Evolutionary conservation across 2,329 filamentous ascomycete genomes (phyloP).

Genomic region (Paraphoma sp.): DNA sequence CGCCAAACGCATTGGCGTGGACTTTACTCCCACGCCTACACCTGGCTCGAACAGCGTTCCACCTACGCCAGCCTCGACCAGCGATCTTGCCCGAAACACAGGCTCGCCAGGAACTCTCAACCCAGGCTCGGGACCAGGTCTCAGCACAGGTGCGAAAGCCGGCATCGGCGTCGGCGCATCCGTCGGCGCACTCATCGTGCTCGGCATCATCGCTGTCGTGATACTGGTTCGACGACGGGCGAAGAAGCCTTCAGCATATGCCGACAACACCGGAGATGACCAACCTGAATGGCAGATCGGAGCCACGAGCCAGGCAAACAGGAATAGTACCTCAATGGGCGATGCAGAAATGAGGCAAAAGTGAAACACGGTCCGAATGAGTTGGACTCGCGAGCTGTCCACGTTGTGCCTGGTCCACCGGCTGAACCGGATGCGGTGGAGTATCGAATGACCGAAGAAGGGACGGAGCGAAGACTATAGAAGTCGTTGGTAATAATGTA

Average conservation of each 20-base stretch:
- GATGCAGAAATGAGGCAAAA: background rate
- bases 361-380: background rate
- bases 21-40: background rate
- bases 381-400: background rate
- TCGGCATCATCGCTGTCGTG: background rate
- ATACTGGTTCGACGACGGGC: background rate
- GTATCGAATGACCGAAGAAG: too few relatives aligned
- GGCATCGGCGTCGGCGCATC: background rate
- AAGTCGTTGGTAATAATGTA: too few relatives aligned
- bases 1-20: background rate
- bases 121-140: too few relatives aligned
- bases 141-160: background rate
- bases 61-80: background rate
- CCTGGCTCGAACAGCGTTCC: background rate
- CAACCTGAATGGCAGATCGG: background rate
- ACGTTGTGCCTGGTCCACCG: background rate
- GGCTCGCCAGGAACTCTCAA: too few relatives aligned
- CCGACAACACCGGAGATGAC: background rate
- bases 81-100: background rate
- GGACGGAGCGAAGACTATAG: too few relatives aligned
- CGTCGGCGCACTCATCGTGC: background rate
- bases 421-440: background rate
- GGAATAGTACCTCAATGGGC: background rate
- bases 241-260: background rate
- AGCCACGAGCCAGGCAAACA: background rate